Evolutionary conservation across 768 basidiomycete genomes (phyloP).

Genomic region (Asterophora parasitica): DNA sequence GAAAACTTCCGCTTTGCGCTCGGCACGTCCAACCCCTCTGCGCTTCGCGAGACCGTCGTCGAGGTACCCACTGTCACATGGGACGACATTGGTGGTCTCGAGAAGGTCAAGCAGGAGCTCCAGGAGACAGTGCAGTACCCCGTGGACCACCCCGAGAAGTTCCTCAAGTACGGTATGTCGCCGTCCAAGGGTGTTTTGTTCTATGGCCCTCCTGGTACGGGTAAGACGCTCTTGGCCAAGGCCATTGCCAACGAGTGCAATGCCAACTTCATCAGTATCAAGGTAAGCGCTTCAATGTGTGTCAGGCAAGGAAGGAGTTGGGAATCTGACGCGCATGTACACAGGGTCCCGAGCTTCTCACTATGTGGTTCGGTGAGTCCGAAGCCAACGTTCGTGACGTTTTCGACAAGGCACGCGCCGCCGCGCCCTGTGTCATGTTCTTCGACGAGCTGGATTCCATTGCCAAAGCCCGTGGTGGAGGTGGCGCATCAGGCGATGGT

Average conservation of each 20-base stretch:
- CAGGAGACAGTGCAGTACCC: slow-evolving; percentile 99
- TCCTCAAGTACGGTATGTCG: slow-evolving; percentile 99
- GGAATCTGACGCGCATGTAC: slow-evolving; percentile 13
- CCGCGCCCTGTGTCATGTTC: slow-evolving; percentile 99
- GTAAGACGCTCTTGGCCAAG: slow-evolving; percentile 98
- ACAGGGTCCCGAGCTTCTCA: slow-evolving; percentile 92
- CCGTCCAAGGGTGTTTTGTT: slow-evolving; percentile 99
- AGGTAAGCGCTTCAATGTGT: slow-evolving; percentile 40
- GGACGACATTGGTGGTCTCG: slow-evolving; percentile 99
- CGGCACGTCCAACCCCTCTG: slow-evolving; percentile 95
- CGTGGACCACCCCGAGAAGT: slow-evolving; percentile 99
- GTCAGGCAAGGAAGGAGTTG: background rate
- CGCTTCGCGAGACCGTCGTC: slow-evolving; percentile 97
- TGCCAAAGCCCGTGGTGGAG: slow-evolving; percentile 92
- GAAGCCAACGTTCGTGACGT: slow-evolving; percentile 99
- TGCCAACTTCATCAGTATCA: slow-evolving; percentile 99
- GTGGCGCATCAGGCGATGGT: slow-evolving; percentile 75
- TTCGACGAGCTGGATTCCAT: slow-evolving; percentile 99
- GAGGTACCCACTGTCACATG: slow-evolving; percentile 98
- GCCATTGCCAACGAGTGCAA: slow-evolving; percentile 99
- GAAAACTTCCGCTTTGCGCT: slow-evolving; percentile 99
- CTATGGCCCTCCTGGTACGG: slow-evolving; percentile 99
- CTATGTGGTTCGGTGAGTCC: slow-evolving; percentile 99
- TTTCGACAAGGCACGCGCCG: slow-evolving; percentile 99
- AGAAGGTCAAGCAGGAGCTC: slow-evolving; percentile 98